Percentiles rank a stretch among this genome's conserved stretches.
These are phyloP conservation scores for Coemansia sp. DNA, from an alignment of 192 early-diverging fungal genomes.

Conservation along the genomic window DNA sequence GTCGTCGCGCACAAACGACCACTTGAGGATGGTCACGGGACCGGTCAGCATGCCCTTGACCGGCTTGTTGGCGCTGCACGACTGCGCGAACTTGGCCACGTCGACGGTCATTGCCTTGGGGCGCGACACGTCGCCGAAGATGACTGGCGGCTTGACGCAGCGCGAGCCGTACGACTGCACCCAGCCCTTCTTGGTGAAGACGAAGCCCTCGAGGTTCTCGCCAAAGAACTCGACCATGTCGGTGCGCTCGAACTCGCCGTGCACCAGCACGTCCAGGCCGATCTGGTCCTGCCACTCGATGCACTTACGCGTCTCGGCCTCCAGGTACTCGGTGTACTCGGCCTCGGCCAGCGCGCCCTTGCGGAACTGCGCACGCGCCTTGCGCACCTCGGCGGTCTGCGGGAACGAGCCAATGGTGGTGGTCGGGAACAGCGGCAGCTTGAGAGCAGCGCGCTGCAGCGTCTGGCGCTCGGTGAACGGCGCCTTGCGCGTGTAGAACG, in stretches of 20 bases:
- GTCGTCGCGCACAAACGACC: constrained; percentile 99
- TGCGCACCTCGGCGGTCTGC: constrained; percentile 95
- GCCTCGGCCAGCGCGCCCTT: constrained; percentile 69
- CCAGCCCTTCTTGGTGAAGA: constrained; percentile 96
- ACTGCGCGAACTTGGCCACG: constrained; percentile 82
- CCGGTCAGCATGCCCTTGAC: constrained; percentile 99
- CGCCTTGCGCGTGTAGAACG: constrained; percentile 73
- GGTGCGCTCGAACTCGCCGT: constrained; percentile 97
- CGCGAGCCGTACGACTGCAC: constrained; percentile 96
- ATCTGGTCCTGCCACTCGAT: constrained; percentile 86
- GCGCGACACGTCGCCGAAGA: constrained; percentile 94
- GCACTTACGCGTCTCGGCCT: constrained; percentile 79
- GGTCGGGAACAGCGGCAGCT: constrained; percentile 90
- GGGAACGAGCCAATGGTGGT: constrained; percentile 99
- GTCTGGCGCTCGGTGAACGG: constrained; percentile 70
- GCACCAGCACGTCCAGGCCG: constrained; percentile 93
- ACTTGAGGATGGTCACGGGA: constrained; percentile 95
- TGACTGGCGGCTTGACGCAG: constrained; percentile 96
- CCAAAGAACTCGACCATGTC: constrained; percentile 99
- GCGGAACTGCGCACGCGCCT: constrained; percentile 86
- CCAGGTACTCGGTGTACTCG: constrained; percentile 81
- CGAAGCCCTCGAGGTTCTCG: constrained; percentile 88
- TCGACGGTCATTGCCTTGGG: constrained; percentile 91
- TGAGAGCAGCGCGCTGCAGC: constrained; percentile 72
- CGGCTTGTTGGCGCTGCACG: constrained; percentile 75